Conservation (phyloP, 139 green algal species). For the Mesotaenium endlicherianum region DNA sequence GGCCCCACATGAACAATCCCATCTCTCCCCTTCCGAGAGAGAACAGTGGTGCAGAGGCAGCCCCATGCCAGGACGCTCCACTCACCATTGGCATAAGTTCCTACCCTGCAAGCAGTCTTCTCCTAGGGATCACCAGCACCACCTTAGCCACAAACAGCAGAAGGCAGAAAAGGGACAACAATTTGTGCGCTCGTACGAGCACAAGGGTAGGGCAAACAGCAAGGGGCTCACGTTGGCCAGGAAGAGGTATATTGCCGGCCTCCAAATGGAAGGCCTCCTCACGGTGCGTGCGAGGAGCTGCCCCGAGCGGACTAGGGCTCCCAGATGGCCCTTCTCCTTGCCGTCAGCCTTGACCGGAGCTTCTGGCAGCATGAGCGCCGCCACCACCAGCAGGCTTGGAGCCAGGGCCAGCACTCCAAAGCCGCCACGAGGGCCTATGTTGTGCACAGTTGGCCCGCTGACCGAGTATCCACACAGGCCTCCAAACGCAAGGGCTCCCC, state of each 20-base stretch:
- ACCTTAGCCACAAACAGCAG: too few relatives aligned
- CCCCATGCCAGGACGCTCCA: too few relatives aligned
- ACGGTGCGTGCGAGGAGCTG: constrained; percentile 11
- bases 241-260: constrained; percentile 24
- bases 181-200: too few relatives aligned
- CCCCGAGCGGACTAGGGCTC: not conserved
- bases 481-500: constrained; percentile 20
- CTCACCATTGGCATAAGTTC: too few relatives aligned
- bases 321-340: not conserved
- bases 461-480: constrained; percentile 22
- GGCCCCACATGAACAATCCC: too few relatives aligned
- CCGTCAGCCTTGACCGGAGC: not conserved
- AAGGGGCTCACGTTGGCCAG: too few relatives aligned
- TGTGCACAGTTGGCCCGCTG: constrained; percentile 18
- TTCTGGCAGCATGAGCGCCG: constrained; percentile 17
- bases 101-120: too few relatives aligned
- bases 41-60: too few relatives aligned
- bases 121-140: too few relatives aligned
- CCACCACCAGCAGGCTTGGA: not conserved
- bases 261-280: not conserved
- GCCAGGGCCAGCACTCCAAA: constrained; percentile 25
- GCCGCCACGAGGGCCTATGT: not conserved
- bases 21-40: too few relatives aligned
- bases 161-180: too few relatives aligned
- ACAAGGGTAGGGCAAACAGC: not conserved